A percentile compares a stretch with the other conserved stretches of the same genome.
Conservation (phyloP, 306 rosid genomes). For the Parietaria judaica region DNA sequence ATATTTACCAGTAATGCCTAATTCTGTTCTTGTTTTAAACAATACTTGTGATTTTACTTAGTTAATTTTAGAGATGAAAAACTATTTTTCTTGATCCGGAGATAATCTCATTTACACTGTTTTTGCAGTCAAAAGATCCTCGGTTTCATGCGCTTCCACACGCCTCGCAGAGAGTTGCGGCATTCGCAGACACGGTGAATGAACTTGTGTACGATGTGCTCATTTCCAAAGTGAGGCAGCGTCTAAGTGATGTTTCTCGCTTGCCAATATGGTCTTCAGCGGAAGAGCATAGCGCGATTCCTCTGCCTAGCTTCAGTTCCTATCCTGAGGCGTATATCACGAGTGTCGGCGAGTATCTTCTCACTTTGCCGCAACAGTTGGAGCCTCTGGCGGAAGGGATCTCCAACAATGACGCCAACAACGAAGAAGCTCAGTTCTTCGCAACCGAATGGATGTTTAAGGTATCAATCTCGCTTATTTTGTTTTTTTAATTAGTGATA, state of each 20-base stretch:
- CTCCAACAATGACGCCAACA: slow-evolving; percentile 59
- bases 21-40: no score
- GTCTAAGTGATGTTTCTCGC: slow-evolving; percentile 79
- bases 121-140: slow-evolving; percentile 94
- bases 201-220: slow-evolving; percentile 97
- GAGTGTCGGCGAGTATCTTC: slow-evolving; percentile 90
- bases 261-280: slow-evolving; percentile 82
- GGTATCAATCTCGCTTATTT: slow-evolving; percentile 31
- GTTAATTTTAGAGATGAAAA: not conserved
- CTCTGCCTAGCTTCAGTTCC: slow-evolving; percentile 89
- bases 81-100: not conserved
- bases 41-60: no score
- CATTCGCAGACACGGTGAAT: slow-evolving; percentile 82
- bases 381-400: slow-evolving; percentile 99
- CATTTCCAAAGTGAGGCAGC: slow-evolving; percentile 94
- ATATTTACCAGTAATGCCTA: no score
- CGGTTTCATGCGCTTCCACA: slow-evolving; percentile 94
- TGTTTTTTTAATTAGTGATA: not conserved
- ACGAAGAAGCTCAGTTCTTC: slow-evolving; percentile 91
- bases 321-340: slow-evolving; percentile 89
- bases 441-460: slow-evolving; percentile 99
- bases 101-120: not conserved
- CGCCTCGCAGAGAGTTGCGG: slow-evolving; percentile 92
- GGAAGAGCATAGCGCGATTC: slow-evolving; percentile 80
- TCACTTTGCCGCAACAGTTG: slow-evolving; percentile 91